Evolutionary conservation across 305 asterid species (phyloP).

Genomic region (Solanum hybrid): DNA sequence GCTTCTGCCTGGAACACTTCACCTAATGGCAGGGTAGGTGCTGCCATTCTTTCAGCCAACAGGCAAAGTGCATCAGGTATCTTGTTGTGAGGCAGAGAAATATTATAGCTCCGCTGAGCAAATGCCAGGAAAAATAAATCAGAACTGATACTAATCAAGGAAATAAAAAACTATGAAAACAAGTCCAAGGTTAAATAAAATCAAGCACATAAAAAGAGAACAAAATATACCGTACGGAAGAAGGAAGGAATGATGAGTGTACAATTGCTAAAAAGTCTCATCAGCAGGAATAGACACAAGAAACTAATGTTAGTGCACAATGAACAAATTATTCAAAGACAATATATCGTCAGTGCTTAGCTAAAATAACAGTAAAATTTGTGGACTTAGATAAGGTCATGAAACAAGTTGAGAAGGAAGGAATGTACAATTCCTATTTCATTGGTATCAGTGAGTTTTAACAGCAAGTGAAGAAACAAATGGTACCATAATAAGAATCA

Average conservation of each 20-base stretch:
- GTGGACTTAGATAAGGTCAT: neutral
- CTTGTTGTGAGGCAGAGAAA: slow-evolving; percentile 74
- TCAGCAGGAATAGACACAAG: neutral
- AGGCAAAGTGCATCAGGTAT: slow-evolving; percentile 70
- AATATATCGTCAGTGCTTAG: neutral
- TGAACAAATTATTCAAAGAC: neutral
- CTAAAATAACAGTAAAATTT: neutral
- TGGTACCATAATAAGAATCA: neutral
- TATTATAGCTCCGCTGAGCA: slow-evolving; percentile 68
- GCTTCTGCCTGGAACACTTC: slow-evolving; percentile 89
- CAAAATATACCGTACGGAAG: neutral
- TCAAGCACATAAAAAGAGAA: neutral
- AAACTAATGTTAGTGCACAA: neutral
- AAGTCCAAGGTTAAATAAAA: neutral
- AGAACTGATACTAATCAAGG: neutral
- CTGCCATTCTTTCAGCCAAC: slow-evolving; percentile 67
- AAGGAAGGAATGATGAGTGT: neutral
- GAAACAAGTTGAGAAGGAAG: neutral
- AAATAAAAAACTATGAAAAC: neutral
- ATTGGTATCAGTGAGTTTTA: neutral
- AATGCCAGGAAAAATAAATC: neutral
- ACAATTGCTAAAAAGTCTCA: neutral
- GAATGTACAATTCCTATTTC: neutral
- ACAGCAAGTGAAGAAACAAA: neutral
- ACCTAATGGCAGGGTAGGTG: slow-evolving; percentile 65